Base-by-base conservation (phyloP, 1,284 basidiomycete genomes). In the Puccinia coronata region DNA sequence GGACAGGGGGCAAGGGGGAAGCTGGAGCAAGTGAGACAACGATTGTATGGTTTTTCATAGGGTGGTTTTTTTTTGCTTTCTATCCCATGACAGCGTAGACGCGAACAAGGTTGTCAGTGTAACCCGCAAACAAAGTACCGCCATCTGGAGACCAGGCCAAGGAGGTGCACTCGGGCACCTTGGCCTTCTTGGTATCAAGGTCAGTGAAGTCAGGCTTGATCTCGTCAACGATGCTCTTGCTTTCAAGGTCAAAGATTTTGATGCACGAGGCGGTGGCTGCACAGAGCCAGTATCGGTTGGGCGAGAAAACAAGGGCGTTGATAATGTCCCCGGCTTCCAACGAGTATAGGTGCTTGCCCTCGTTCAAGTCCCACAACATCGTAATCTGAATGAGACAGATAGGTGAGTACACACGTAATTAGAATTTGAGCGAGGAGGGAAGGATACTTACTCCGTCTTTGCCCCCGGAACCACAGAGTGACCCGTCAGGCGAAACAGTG, bases 281-380 rank as follows among this genome's bases (percentile, higher is more conserved):
- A 88, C 97, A 99, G 84, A 99, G 90, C 97, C 97, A 99, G 92
- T 99, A 99, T 83, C 95, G 92, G 91, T 98, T 98, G 84, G 97
- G 97, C 43, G 95, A 97, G 91, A 99, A 99, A 87, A 98, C 96
- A 84, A 99, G 93, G 82, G 97, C 95, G 88, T 99, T 99, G 91
- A 99, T 95, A 85, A 95, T 90, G 88, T 99, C 95, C 84, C 96
- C 96, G 79, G 97, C 97, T 88, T 99, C 97, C 83, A 99, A 93
- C 82, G 95, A 98, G 91, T 99, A 99, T 86, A 99, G 92, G 91
- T 99, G 96, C 90, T 99, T 99, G 90, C 95, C 96, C 90, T 99
- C 97, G 88, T 98, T 98, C 85, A 99, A 90, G 88, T 99, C 97
- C 97, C 96, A 99, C 83, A 99, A 93, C 97, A 99, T 99, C 87